These are phyloP conservation scores for Punica granatum DNA, from an alignment of 345 rosid species.

Conservation along the genomic window DNA sequence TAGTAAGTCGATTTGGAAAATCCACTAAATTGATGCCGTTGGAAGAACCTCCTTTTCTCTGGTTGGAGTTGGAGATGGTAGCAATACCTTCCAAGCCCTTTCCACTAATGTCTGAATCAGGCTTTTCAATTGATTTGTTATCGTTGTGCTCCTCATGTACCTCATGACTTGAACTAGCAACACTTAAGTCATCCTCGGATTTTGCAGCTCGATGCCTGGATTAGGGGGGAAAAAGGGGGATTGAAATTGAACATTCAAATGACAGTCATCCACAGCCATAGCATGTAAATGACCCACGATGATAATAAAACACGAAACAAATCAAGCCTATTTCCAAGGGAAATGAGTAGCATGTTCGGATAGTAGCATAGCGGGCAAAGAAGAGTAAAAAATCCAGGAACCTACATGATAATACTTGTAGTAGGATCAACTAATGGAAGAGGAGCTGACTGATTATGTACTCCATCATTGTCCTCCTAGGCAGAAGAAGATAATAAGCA, in stretches of 20 bases:
- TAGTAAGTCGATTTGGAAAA: constrained; percentile 20
- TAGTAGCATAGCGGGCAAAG: not conserved
- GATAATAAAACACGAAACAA: not conserved
- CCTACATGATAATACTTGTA: constrained; percentile 38
- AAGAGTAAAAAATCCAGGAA: constrained; percentile 5
- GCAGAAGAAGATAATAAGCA: constrained; percentile 20
- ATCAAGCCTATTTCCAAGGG: not conserved
- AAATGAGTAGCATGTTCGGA: no score
- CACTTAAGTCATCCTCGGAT: constrained; percentile 68
- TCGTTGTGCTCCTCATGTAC: not conserved
- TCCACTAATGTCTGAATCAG: constrained; percentile 30
- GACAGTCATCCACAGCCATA: not conserved
- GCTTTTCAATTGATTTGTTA: constrained; percentile 28
- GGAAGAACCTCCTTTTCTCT: constrained; percentile 32
- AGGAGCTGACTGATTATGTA: constrained; percentile 25
- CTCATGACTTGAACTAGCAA: constrained; percentile 43
- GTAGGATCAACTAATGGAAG: constrained; percentile 28
- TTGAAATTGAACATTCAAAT: not conserved
- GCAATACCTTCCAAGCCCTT: constrained; percentile 27
- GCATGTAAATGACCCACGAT: not conserved
- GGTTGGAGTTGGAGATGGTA: constrained; percentile 23
- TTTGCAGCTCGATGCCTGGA: constrained; percentile 36
- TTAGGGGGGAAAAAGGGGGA: constrained; percentile 15
- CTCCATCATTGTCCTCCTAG: constrained; percentile 47
- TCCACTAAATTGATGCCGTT: constrained; percentile 27